Base-by-base conservation (phyloP, 1,139 yeast species). In the Geotrichum armillariae region DNA sequence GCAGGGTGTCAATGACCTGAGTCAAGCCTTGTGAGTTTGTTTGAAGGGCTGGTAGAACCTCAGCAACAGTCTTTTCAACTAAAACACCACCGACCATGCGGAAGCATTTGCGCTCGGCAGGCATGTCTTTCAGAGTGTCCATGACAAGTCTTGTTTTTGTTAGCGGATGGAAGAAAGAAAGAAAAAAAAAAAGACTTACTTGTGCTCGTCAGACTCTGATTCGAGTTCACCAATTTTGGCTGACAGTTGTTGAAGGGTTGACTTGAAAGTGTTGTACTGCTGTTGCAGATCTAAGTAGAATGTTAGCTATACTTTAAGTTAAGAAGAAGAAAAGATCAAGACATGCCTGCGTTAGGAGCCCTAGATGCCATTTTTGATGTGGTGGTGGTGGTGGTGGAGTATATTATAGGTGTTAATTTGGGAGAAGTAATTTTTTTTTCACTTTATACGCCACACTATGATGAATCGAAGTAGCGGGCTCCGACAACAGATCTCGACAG, bases 21-120 rank as follows among this genome's bases (percentile, higher is more conserved):
- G 61, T 52, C 40, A 72, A 64, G 9, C 74, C 77, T 54, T 71
- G 66, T 58, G 74, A 67, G 59, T 90, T 95, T 21, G 77, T 74
- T 53, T 78, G 75, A 50, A 94, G 72, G 11, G 86, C 76, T 42
- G 85, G 85, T 16, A 78, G 70, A 6, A 91, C 95, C 43, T 88
- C 90, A 32, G 77, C 83, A 2, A 90, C 93, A 5, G 82, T 77
- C 58, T 87, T 85, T 63, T 91, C 95, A 22, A 91, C 87, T 44
- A 94, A 74, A 1, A 93, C 96, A 3, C 96, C 95, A 14, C 97
- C 97, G 37, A 93, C 79, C 96, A 93, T 89, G 64, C 95, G 82
- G 71, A 83, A 91, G 63, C 98, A 90, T 62, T 83, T 84, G 54
- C 99, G 78, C 40, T 76, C 80, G 2, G 60, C 57, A 17, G 78